Conservation (phyloP, 129 eudicot species). For the Cynara cardunculus region DNA sequence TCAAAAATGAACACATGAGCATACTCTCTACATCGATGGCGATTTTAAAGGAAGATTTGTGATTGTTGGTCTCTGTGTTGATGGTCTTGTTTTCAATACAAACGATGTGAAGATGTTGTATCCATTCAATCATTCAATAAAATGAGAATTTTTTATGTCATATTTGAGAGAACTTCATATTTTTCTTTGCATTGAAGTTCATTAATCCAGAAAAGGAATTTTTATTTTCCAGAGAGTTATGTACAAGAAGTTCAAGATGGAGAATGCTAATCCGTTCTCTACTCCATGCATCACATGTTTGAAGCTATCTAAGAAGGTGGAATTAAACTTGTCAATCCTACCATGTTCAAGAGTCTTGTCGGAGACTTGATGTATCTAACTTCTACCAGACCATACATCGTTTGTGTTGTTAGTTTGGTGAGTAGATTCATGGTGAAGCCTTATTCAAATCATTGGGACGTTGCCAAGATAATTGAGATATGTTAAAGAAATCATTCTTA, state of each 20-base stretch:
- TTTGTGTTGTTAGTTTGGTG: not conserved
- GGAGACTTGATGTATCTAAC: not conserved
- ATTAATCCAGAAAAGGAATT: not conserved
- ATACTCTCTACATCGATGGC: not conserved
- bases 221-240: not conserved
- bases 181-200: not conserved
- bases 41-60: not conserved
- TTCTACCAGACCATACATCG: not conserved
- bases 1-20: not conserved
- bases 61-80: not conserved
- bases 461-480: not conserved
- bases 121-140: too few species aligned
- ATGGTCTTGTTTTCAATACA: not conserved
- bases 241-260: not conserved
- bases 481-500: not conserved
- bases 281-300: not conserved
- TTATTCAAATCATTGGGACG: not conserved
- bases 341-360: too few species aligned
- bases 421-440: not conserved
- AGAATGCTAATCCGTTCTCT: not conserved
- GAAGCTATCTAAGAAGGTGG: not conserved
- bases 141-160: too few species aligned
- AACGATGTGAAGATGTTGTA: not conserved
- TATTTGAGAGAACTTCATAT: not conserved
- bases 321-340: not conserved